phyloP scores from a whole-genome alignment of 129 eudicot species.

The Flaveria ramosissima region DNA sequence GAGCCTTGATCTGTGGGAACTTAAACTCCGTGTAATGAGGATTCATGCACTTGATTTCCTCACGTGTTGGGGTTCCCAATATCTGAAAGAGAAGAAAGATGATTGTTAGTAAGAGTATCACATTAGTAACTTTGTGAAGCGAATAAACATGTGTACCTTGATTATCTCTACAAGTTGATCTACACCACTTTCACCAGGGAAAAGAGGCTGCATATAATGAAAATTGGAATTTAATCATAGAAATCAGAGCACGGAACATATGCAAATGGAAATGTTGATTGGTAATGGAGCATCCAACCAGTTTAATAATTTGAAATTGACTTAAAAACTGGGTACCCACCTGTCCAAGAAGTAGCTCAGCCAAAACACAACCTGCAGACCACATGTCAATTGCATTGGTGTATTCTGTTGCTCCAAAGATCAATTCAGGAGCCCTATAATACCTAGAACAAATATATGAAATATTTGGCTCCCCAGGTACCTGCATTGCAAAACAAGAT shows the following conservation, averaged over 20 bases:
- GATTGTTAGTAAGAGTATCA: background rate
- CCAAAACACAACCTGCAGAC: constrained; percentile 99
- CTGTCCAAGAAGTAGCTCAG: constrained; percentile 90
- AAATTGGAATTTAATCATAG: background rate
- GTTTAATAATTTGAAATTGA: too few relatives aligned
- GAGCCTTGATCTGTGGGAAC: constrained; percentile 98
- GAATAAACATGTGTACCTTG: constrained; percentile 48
- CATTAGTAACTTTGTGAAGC: background rate
- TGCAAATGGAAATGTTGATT: too few relatives aligned
- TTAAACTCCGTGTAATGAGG: constrained; percentile 91
- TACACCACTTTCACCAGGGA: constrained; percentile 98
- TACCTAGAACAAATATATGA: constrained; percentile 94
- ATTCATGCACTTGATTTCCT: constrained; percentile 98
- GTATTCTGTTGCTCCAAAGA: constrained; percentile 97
- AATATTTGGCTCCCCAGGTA: constrained; percentile 93
- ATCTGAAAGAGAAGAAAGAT: constrained; percentile 37
- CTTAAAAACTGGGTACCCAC: constrained; percentile 34
- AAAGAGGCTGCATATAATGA: constrained; percentile 70
- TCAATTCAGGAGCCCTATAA: constrained; percentile 93
- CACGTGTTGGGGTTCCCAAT: constrained; percentile 96
- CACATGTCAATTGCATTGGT: constrained; percentile 98
- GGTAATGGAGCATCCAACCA: too few relatives aligned
- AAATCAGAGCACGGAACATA: background rate
- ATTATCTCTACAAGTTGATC: constrained; percentile 96
- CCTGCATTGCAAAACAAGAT: constrained; percentile 41